Evolutionary conservation across 2,329 filamentous ascomycete species (phyloP), one percentile per base, ranked within the genome.

Genomic region (Cladosporium sp.): DNA sequence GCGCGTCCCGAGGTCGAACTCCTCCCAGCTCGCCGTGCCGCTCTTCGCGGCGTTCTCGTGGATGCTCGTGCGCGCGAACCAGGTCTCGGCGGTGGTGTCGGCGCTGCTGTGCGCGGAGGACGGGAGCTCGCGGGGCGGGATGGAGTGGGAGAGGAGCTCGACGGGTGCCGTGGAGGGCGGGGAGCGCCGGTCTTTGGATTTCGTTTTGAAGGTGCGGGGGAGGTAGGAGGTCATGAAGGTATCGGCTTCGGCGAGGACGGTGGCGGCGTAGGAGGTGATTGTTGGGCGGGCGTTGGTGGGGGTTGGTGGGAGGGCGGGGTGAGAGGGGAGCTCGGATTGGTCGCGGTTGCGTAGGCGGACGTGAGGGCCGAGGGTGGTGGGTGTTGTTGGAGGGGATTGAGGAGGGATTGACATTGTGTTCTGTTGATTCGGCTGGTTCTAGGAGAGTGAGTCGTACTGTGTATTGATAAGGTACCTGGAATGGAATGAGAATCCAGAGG

Each of bases 41-140:
- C 61, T 61, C 37, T 68, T 70, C 14, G 72, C 69, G 5, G 67
- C 70, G 61, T 85, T 76, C 53, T 72, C 71, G 64, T 89, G 86
- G 40, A 79, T 69, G 64, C 82, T 86, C 42, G 76, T 76, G 52
- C 86, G 77, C 38, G 80, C 80, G 49, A 77, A 78, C 86, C 86
- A 89, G 14, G 74, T 77, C 68, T 86, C 84, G 32, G 63, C 48
- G 9, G 46, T 54, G 65, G 61, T 34, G 4, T 37, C 19, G 42
- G 49, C 11, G 33, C 53, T 10, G 34, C 46, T 37, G 14, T 49
- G 22, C 14, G 49, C 52, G 13, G 59, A 56, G 4, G 66, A 62
- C 7, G 61, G 62, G 5, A 82, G 68, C 32, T 75, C 74, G 34
- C 69, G 64, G 1, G 70, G 68, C 7, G 72, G 59, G 18, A 85